Evolutionary conservation across 2,329 filamentous ascomycete genomes (phyloP).

Genomic region (Colletotrichum coccodes): DNA sequence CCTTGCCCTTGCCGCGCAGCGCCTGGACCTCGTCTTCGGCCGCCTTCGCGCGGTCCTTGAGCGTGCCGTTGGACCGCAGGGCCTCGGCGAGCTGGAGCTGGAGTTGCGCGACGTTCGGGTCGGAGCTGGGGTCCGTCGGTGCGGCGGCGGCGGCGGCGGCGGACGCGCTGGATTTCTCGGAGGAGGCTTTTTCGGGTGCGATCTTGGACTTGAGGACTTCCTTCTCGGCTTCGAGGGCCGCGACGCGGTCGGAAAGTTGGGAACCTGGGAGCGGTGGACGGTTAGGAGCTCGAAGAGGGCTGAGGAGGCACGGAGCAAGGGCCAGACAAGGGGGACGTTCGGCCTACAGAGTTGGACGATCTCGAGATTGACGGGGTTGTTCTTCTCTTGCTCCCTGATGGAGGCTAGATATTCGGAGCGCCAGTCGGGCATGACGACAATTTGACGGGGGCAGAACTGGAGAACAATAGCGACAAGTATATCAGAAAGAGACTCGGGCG

Average conservation of each 20-base stretch:
- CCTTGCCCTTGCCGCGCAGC: constrained; percentile 67
- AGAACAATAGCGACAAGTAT: not conserved
- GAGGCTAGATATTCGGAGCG: constrained; percentile 82
- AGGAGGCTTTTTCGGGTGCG: constrained; percentile 39
- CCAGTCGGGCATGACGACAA: constrained; percentile 70
- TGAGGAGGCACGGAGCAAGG: not conserved
- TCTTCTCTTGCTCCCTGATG: constrained; percentile 77
- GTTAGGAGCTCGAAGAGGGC: not conserved
- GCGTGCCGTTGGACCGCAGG: constrained; percentile 76
- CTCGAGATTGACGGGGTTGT: constrained; percentile 68
- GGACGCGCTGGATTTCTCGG: constrained; percentile 27
- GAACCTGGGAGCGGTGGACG: constrained; percentile 61
- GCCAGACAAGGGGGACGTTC: not conserved
- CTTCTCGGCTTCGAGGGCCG: constrained; percentile 70
- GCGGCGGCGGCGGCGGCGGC: not conserved
- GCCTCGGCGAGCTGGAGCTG: constrained; percentile 80
- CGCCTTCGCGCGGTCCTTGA: constrained; percentile 71
- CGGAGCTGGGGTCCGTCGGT: constrained; percentile 36
- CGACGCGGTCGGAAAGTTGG: constrained; percentile 73
- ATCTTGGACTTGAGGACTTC: constrained; percentile 47
- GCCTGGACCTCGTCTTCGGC: constrained; percentile 72
- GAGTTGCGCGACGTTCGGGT: constrained; percentile 58
- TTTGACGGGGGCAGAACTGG: not conserved
- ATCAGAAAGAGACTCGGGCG: not conserved
- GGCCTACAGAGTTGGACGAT: constrained; percentile 83